Evolutionary conservation across 1,284 basidiomycete species (phyloP).

Genomic region (Psilocybe mexicana): DNA sequence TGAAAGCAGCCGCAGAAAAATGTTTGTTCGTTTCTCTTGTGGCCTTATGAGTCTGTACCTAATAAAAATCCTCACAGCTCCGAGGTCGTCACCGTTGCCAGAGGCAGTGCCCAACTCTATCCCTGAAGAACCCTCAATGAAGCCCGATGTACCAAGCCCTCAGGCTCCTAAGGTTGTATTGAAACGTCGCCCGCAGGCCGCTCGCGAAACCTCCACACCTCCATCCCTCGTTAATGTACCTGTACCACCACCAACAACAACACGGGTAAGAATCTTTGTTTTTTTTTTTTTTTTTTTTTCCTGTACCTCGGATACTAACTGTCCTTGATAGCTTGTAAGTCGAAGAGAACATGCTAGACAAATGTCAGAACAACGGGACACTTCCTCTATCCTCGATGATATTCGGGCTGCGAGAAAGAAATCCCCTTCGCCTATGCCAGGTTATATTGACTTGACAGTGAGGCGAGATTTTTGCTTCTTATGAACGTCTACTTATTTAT

Average conservation of each 20-base stretch:
- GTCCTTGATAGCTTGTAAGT: slow-evolving; percentile 25
- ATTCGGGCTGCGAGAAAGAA: slow-evolving; percentile 13
- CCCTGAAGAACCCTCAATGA: slow-evolving; percentile 40
- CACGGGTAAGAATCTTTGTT: no score
- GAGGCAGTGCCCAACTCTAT: slow-evolving; percentile 45
- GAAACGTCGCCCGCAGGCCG: slow-evolving; percentile 8
- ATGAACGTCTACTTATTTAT: background rate
- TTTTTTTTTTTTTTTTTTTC: background rate
- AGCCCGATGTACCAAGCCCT: slow-evolving; percentile 16
- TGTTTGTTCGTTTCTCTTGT: background rate
- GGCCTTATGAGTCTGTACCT: background rate
- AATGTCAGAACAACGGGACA: background rate
- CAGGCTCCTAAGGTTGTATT: background rate
- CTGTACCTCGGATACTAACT: background rate
- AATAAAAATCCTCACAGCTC: slow-evolving; percentile 1
- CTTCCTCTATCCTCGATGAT: slow-evolving; percentile 30
- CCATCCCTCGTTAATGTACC: no score
- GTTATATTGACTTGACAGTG: slow-evolving; percentile 10
- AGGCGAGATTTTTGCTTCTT: background rate
- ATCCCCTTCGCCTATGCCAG: background rate
- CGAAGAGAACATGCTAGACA: slow-evolving; percentile 17
- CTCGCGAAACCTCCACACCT: slow-evolving; percentile 15
- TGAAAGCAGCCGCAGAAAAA: slow-evolving; percentile 21
- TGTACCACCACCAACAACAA: no score
- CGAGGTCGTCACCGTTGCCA: slow-evolving; percentile 33